Evolutionary conservation across 257 asterid genomes (phyloP).

Genomic region (Forsythia suspensa): DNA sequence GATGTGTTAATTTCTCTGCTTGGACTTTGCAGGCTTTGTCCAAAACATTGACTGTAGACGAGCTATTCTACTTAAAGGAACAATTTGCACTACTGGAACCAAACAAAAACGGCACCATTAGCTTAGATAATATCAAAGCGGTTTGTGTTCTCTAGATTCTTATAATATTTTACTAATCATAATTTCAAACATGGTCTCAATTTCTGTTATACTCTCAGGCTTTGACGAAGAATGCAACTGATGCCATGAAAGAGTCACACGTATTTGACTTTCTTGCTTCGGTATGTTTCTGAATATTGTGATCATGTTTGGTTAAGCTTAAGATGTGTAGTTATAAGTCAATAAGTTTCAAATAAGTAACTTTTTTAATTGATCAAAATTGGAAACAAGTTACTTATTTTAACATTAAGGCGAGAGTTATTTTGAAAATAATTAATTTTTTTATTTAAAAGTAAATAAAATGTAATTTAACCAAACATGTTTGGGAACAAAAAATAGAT

Average conservation of each 20-base stretch:
- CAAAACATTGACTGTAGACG: slow-evolving; percentile 68
- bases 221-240: slow-evolving; percentile 45
- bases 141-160: slow-evolving; percentile 36
- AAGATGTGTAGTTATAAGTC: neutral
- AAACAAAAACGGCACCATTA: slow-evolving; percentile 66
- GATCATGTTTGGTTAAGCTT: neutral
- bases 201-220: slow-evolving; percentile 31
- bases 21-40: slow-evolving; percentile 62
- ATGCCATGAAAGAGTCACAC: slow-evolving; percentile 55
- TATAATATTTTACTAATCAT: neutral
- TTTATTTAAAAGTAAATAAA: too few relatives aligned
- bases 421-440: too few relatives aligned
- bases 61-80: slow-evolving; percentile 68
- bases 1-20: slow-evolving; percentile 10
- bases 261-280: slow-evolving; percentile 52
- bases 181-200: slow-evolving; percentile 12
- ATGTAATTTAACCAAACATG: neutral
- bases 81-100: slow-evolving; percentile 73
- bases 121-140: slow-evolving; percentile 62
- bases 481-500: neutral
- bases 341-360: neutral
- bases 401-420: neutral
- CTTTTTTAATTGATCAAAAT: neutral
- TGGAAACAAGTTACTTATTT: too few relatives aligned
- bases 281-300: slow-evolving; percentile 23